Conservation (phyloP, 352 stramenopile species). For the Phytophthora crassamura region DNA sequence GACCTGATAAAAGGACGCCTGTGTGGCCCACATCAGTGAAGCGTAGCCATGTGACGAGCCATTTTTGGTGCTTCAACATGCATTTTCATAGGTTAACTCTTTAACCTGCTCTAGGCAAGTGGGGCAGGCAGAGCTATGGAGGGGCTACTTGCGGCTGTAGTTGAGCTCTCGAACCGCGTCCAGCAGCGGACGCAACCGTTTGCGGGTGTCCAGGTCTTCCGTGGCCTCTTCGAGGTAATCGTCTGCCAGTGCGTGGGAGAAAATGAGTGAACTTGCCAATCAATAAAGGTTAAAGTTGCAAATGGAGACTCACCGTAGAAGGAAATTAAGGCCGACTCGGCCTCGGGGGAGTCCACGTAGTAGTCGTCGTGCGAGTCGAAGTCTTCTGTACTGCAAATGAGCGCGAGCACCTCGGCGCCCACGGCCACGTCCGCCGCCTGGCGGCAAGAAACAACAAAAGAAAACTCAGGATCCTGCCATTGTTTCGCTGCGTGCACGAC, state of each 20-base stretch:
- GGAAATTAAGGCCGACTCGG: slow-evolving; percentile 55
- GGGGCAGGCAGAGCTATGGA: too few species aligned
- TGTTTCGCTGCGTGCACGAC: not conserved
- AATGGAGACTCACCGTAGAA: slow-evolving; percentile 51
- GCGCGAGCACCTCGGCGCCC: slow-evolving; percentile 70
- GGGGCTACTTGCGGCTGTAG: slow-evolving; percentile 33
- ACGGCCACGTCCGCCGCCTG: slow-evolving; percentile 60
- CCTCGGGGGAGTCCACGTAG: slow-evolving; percentile 66
- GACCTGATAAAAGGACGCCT: slow-evolving; percentile 13
- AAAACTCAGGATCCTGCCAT: not conserved
- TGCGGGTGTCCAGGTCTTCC: slow-evolving; percentile 70
- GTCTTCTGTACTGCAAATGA: slow-evolving; percentile 87
- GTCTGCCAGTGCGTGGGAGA: slow-evolving; percentile 39
- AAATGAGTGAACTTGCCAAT: not conserved
- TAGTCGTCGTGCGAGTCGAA: slow-evolving; percentile 46
- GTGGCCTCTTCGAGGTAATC: slow-evolving; percentile 72
- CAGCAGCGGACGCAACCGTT: slow-evolving; percentile 75
- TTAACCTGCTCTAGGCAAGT: too few species aligned
- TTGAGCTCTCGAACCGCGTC: slow-evolving; percentile 59
- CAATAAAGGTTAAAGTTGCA: not conserved
- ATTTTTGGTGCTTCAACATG: too few species aligned
- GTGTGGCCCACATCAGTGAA: slow-evolving; percentile 11
- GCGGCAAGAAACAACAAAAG: not conserved
- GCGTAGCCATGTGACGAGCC: slow-evolving; percentile 28
- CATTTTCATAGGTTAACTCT: too few species aligned